Conservation (phyloP, 208 protist species). For the Crithidia sp. region DNA sequence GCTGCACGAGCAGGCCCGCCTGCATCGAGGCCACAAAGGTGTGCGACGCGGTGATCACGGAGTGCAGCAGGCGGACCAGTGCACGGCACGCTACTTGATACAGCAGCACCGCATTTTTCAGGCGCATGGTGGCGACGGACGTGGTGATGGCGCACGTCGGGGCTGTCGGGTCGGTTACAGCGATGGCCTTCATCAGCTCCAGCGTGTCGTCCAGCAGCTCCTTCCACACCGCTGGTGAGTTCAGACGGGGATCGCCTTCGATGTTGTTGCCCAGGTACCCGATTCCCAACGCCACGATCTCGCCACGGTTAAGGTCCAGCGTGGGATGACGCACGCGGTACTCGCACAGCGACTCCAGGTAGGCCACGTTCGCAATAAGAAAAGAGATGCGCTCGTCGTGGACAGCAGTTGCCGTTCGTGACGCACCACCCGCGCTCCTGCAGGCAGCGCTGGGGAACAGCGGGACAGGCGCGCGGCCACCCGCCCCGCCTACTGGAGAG, state of each 20-base stretch:
- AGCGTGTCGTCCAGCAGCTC: conserved; percentile 40
- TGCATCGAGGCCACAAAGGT: conserved; percentile 12
- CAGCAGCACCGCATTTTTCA: conserved; percentile 23
- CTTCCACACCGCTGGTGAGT: conserved; percentile 19
- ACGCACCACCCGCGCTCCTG: too few relatives aligned
- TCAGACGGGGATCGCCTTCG: neutral
- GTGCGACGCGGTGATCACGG: conserved; percentile 6
- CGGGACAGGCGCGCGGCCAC: too few relatives aligned
- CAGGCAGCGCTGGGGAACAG: too few relatives aligned
- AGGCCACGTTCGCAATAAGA: conserved; percentile 18
- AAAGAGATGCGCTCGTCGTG: too few relatives aligned
- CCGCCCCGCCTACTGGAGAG: too few relatives aligned
- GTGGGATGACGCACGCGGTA: conserved; percentile 39
- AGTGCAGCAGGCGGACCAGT: conserved; percentile 24
- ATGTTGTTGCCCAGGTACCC: neutral
- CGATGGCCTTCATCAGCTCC: conserved; percentile 42
- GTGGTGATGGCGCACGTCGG: neutral
- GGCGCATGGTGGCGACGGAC: conserved; percentile 1
- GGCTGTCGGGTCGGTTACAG: conserved; percentile 4
- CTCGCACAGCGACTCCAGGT: conserved; percentile 40
- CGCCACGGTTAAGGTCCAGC: conserved; percentile 26
- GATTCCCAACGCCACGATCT: conserved; percentile 1
- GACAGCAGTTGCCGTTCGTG: too few relatives aligned
- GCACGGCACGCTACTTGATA: conserved; percentile 24
- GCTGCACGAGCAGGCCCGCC: conserved; percentile 10